Evolutionary conservation across 2,329 filamentous ascomycete species (phyloP).

Genomic region (Cordyceps javanica): DNA sequence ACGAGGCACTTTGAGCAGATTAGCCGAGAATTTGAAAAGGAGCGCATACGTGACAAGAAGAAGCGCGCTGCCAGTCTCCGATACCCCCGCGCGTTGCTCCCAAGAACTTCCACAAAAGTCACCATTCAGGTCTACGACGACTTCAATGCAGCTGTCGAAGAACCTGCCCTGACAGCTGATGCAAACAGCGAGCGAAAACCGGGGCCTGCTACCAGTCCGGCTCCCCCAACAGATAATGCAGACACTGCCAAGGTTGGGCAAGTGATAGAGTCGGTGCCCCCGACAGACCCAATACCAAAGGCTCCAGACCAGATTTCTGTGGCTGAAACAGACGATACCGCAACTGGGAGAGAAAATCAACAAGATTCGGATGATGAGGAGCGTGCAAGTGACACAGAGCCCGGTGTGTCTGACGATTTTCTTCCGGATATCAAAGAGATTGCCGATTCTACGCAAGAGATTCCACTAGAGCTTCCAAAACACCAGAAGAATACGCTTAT

Average conservation of each 20-base stretch:
- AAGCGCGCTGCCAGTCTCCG: conserved; percentile 71
- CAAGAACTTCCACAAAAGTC: conserved; percentile 86
- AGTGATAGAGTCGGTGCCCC: conserved; percentile 18
- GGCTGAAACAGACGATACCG: conserved; percentile 24
- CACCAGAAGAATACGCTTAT: conserved; percentile 90
- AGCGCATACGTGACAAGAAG: conserved; percentile 78
- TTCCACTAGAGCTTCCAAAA: conserved; percentile 72
- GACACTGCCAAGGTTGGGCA: conserved; percentile 13
- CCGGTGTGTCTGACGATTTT: conserved; percentile 62
- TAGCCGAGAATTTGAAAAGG: conserved; percentile 92
- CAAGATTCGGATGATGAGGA: conserved; percentile 66
- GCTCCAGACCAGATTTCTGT: conserved; percentile 20
- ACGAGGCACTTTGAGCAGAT: conserved; percentile 95
- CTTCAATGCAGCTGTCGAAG: conserved; percentile 86
- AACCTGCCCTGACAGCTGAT: conserved; percentile 62
- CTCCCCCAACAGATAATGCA: not conserved
- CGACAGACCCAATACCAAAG: conserved; percentile 19
- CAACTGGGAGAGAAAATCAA: conserved; percentile 32
- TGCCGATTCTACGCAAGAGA: conserved; percentile 54
- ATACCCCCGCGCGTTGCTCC: conserved; percentile 70
- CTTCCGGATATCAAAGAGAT: conserved; percentile 57
- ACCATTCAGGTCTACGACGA: conserved; percentile 95
- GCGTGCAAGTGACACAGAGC: conserved; percentile 65
- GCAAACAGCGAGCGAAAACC: conserved; percentile 29
- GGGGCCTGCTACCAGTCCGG: conserved; percentile 15